Evolutionary conservation across 176 grass and related monocot genomes (phyloP).

Genomic region (Pontederia crassipes): DNA sequence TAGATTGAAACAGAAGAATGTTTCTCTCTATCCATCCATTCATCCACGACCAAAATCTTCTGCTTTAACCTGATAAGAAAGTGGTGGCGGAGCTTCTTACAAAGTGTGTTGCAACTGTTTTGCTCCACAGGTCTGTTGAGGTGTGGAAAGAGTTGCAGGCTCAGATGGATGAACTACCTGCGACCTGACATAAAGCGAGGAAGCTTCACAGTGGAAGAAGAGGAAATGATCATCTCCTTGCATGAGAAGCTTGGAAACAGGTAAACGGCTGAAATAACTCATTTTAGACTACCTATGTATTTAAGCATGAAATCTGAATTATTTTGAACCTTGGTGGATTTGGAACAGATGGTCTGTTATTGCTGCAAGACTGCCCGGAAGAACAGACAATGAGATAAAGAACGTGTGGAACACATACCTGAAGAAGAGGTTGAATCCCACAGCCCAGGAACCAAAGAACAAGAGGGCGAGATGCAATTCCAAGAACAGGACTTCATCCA

Average conservation of each 20-base stretch:
- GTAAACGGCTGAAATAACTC: not conserved
- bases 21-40: too few species aligned
- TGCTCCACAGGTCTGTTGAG: not conserved
- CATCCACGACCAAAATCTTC: too few species aligned
- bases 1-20: too few species aligned
- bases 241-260: not conserved
- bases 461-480: not conserved
- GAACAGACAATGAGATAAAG: constrained; percentile 1
- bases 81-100: too few species aligned
- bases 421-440: not conserved
- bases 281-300: too few species aligned
- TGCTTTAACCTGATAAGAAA: too few species aligned
- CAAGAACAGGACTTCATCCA: not conserved
- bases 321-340: not conserved
- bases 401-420: not conserved
- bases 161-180: not conserved
- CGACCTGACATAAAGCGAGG: not conserved
- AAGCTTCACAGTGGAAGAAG: not conserved
- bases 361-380: not conserved
- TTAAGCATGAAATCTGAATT: not conserved
- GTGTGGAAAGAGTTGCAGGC: not conserved
- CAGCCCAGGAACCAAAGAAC: not conserved
- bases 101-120: not conserved
- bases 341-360: not conserved
- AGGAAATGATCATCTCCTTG: not conserved